Percentiles rank a stretch among this genome's conserved stretches.
Evolutionary conservation across 1,284 basidiomycete species (phyloP).

Genomic region (Xerocomus minutiporus): DNA sequence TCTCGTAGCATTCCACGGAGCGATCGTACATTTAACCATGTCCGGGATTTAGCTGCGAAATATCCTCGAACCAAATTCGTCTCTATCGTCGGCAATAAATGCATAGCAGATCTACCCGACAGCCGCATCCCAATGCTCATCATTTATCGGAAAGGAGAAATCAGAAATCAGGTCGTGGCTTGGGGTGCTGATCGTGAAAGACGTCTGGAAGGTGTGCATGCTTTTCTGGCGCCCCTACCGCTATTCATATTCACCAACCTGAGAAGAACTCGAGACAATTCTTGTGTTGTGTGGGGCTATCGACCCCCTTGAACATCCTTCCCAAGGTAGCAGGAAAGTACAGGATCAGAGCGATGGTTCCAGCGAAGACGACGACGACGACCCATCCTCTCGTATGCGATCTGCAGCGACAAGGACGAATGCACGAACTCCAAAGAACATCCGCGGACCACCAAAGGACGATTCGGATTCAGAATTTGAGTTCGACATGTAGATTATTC

Average conservation of each 20-base stretch:
- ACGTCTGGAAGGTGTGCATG: constrained; percentile 66
- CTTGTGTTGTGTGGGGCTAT: constrained; percentile 60
- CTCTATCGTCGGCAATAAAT: constrained; percentile 92
- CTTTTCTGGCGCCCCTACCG: background rate
- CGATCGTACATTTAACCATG: constrained; percentile 68
- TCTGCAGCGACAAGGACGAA: constrained; percentile 59
- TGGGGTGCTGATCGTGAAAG: constrained; percentile 78
- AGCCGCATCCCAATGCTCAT: constrained; percentile 88
- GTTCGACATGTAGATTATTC: constrained; percentile 22
- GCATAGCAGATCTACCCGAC: constrained; percentile 95
- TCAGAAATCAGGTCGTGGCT: constrained; percentile 80
- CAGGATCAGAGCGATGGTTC: constrained; percentile 33
- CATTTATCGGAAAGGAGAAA: constrained; percentile 88
- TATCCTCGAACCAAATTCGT: constrained; percentile 95
- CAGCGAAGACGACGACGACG: constrained; percentile 44
- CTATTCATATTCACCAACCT: constrained; percentile 5
- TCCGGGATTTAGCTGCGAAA: constrained; percentile 71
- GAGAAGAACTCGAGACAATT: constrained; percentile 65
- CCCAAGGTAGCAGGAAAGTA: constrained; percentile 20
- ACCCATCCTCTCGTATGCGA: constrained; percentile 45
- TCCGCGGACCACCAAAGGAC: constrained; percentile 46
- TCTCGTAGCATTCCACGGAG: constrained; percentile 68
- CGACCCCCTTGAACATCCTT: constrained; percentile 44
- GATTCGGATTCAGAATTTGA: constrained; percentile 58
- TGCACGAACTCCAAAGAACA: constrained; percentile 49